Evolutionary conservation across 768 basidiomycete species (phyloP).

Genomic region (Lanmaoa rubissima): DNA sequence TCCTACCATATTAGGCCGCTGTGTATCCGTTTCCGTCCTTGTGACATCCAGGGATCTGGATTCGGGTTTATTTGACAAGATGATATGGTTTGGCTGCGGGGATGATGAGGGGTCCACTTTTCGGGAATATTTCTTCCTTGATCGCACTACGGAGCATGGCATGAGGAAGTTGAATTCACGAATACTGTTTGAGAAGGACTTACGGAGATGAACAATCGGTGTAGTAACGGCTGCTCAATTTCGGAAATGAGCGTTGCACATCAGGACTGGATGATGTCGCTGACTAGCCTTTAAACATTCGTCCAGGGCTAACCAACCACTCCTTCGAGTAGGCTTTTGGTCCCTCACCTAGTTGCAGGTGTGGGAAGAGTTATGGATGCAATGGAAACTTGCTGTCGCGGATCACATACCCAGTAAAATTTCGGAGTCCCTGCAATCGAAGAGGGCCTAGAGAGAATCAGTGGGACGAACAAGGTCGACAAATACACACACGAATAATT

Average conservation of each 20-base stretch:
- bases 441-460: constrained; percentile 5
- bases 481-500: constrained; percentile 2
- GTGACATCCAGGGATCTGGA: background rate
- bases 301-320: background rate
- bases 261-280: background rate
- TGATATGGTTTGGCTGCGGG: background rate
- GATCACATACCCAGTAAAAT: constrained; percentile 9
- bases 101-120: background rate
- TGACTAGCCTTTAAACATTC: background rate
- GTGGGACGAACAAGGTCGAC: background rate
- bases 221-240: background rate
- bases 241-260: background rate
- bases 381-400: background rate
- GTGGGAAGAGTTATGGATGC: background rate
- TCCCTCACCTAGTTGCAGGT: constrained; percentile 1
- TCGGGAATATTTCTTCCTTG: background rate
- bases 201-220: background rate
- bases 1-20: background rate
- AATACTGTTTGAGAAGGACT: background rate
- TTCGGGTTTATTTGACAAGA: background rate
- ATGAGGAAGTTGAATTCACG: too few species aligned
- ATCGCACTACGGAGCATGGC: background rate
- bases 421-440: constrained; percentile 15
- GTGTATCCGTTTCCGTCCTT: background rate
- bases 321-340: background rate